Conservation (phyloP, 192 early-diverging fungal genomes). For the Dimargaris xerosporica region DNA sequence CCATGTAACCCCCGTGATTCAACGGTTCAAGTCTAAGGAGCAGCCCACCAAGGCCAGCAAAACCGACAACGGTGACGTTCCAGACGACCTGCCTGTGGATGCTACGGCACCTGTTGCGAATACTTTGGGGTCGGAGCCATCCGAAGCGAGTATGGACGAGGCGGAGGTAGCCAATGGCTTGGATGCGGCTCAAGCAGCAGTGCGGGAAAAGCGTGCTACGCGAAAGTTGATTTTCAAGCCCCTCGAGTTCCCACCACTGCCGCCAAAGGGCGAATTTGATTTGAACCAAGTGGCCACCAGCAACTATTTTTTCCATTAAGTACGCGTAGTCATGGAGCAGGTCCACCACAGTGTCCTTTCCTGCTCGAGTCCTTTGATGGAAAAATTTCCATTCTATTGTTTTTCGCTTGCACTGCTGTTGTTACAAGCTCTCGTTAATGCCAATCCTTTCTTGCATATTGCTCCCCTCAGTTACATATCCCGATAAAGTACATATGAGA, state of each 20-base stretch:
- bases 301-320: conserved; percentile 85
- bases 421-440: too few species aligned
- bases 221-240: too few species aligned
- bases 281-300: conserved; percentile 62
- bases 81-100: not conserved
- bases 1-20: conserved; percentile 44
- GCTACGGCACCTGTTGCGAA: conserved; percentile 12
- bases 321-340: not conserved
- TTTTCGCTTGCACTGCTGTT: too few species aligned
- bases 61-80: not conserved
- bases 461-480: too few species aligned
- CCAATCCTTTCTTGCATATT: too few species aligned
- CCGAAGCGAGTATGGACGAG: conserved; percentile 2
- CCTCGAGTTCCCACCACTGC: conserved; percentile 48
- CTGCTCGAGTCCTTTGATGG: too few species aligned
- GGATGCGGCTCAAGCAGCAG: not conserved
- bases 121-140: not conserved
- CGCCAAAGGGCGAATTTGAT: conserved; percentile 72
- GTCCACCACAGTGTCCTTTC: too few species aligned
- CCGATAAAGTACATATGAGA: too few species aligned
- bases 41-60: conserved; percentile 13
- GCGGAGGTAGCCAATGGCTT: conserved; percentile 5
- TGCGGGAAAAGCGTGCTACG: not conserved
- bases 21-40: not conserved
- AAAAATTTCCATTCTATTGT: too few species aligned